Conservation (phyloP, 1,284 basidiomycete species). For the Caloboletus firmus region DNA sequence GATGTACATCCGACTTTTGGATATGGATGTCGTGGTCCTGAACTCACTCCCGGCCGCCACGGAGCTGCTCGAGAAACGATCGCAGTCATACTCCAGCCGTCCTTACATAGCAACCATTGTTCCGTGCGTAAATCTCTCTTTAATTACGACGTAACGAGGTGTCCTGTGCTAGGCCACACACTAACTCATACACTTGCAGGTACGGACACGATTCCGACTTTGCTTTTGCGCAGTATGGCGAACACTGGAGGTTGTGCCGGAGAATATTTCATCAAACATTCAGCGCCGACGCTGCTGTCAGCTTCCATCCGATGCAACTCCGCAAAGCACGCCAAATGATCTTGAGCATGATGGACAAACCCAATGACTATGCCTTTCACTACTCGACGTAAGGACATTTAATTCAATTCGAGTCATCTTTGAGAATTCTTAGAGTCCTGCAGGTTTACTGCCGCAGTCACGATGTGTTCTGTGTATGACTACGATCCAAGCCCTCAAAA, state of each 20-base stretch:
- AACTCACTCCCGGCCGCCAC: constrained; percentile 12
- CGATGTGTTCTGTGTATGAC: constrained; percentile 24
- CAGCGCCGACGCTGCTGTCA: neutral
- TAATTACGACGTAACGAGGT: neutral
- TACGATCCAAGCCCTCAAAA: constrained; percentile 24
- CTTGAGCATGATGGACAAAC: constrained; percentile 13
- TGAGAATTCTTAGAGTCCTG: neutral
- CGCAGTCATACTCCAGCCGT: constrained; percentile 24
- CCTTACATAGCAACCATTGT: constrained; percentile 17
- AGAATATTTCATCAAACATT: constrained; percentile 21
- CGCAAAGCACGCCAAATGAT: constrained; percentile 19
- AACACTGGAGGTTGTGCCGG: constrained; percentile 17
- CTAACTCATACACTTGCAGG: neutral
- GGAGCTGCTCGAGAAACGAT: constrained; percentile 25
- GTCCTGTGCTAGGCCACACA: no score
- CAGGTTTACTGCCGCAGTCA: constrained; percentile 20
- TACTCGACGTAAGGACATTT: constrained; percentile 11
- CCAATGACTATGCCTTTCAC: constrained; percentile 11
- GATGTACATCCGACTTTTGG: constrained; percentile 20
- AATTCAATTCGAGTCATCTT: neutral
- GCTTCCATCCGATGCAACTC: constrained; percentile 17
- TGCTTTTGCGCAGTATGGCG: constrained; percentile 16
- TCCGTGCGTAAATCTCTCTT: constrained; percentile 12
- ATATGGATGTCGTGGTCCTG: constrained; percentile 22
- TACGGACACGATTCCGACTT: constrained; percentile 20